These are phyloP conservation scores for Corymbia calophylla DNA, from an alignment of 441 rosid genomes.

Conservation along the genomic window DNA sequence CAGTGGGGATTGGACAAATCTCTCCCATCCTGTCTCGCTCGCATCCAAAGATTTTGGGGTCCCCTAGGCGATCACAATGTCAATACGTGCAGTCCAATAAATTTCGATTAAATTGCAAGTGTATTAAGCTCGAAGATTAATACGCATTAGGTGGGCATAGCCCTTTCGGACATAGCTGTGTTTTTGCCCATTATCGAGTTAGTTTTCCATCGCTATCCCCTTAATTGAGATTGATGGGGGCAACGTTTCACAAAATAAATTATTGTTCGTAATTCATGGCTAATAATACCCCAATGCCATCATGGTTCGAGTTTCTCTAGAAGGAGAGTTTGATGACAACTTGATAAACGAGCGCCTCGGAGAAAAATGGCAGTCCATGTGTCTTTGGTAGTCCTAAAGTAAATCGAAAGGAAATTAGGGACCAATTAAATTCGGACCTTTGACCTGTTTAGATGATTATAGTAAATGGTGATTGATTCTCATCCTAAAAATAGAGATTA, in stretches of 20 bases:
- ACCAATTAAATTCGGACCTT: background rate
- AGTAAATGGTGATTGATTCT: background rate
- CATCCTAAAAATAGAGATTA: rapidly evolving
- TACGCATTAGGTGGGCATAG: background rate
- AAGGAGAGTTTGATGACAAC: rapidly evolving
- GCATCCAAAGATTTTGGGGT: background rate
- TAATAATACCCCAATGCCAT: background rate
- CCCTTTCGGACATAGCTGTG: background rate
- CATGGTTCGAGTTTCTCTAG: background rate
- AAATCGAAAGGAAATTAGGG: background rate
- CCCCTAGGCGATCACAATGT: background rate
- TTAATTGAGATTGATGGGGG: background rate
- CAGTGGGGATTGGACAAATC: background rate
- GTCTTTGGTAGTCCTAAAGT: background rate
- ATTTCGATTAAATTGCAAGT: background rate
- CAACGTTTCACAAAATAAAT: background rate
- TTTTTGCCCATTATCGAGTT: background rate
- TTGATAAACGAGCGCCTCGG: rapidly evolving
- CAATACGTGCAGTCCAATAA: background rate
- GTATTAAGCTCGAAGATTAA: background rate
- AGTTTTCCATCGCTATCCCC: background rate
- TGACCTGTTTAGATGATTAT: rapidly evolving
- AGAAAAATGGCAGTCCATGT: rapidly evolving
- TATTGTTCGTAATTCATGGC: rapidly evolving
- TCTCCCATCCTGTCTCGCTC: background rate